These are phyloP conservation scores for Malassezia restricta DNA, from an alignment of 1,284 basidiomycete genomes.

Conservation along the genomic window DNA sequence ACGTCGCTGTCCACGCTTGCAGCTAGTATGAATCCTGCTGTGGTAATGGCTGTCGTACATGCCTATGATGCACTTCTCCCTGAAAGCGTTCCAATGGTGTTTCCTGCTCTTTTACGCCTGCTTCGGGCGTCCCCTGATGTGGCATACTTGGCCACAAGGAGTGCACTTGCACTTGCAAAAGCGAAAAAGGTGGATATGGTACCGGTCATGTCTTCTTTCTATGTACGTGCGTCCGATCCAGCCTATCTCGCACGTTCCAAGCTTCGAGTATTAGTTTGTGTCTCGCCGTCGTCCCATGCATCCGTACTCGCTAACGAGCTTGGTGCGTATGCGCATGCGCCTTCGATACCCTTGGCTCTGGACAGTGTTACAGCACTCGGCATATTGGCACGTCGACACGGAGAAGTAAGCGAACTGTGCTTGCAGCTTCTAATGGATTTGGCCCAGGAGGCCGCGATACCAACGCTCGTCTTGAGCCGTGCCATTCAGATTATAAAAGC, in stretches of 20 bases:
- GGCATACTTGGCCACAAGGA: constrained; percentile 23
- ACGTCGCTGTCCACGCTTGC: constrained; percentile 23
- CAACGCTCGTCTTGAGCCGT: background rate
- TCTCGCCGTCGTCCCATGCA: constrained; percentile 16
- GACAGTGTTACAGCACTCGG: constrained; percentile 24
- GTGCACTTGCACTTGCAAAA: constrained; percentile 17
- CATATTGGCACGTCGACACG: constrained; percentile 16
- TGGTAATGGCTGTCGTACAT: constrained; percentile 23
- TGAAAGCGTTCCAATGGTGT: background rate
- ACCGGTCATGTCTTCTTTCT: constrained; percentile 20
- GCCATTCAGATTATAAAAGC: constrained; percentile 6
- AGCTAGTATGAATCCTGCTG: constrained; percentile 27
- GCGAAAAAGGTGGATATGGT: constrained; percentile 17
- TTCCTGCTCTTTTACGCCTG: constrained; percentile 21
- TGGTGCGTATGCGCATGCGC: constrained; percentile 17
- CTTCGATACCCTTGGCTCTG: constrained; percentile 16
- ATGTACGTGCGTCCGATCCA: constrained; percentile 27
- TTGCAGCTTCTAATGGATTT: constrained; percentile 8
- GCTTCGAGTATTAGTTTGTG: constrained; percentile 22
- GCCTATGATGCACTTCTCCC: constrained; percentile 3
- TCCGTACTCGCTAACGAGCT: constrained; percentile 19
- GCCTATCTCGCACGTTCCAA: constrained; percentile 27
- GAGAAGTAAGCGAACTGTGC: background rate
- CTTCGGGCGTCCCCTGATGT: constrained; percentile 22
- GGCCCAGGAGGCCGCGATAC: background rate